Percentiles rank a stretch among this genome's conserved stretches.
Evolutionary conservation across 1,284 basidiomycete genomes (phyloP).

Genomic region (Boletus sp.): DNA sequence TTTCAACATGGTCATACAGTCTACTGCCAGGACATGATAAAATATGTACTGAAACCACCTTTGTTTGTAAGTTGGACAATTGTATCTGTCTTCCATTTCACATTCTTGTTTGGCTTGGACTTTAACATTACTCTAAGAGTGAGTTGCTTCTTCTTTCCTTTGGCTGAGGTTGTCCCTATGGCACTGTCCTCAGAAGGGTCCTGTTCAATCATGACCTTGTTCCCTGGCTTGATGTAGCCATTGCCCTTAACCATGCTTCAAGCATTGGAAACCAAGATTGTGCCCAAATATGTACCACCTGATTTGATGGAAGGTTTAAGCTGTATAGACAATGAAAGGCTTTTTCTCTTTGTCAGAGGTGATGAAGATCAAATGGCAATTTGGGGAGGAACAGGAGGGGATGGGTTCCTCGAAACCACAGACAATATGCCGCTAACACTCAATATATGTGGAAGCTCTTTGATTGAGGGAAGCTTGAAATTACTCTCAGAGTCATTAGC

Average conservation of each 20-base stretch:
- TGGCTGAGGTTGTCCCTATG: constrained; percentile 37
- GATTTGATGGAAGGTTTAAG: constrained; percentile 10
- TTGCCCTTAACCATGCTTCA: constrained; percentile 80
- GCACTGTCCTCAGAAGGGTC: constrained; percentile 47
- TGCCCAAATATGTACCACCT: constrained; percentile 57
- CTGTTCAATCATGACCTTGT: constrained; percentile 60
- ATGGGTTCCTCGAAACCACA: constrained; percentile 34
- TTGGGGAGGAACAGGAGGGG: constrained; percentile 32
- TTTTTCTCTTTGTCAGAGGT: constrained; percentile 55
- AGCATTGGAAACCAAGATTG: constrained; percentile 73
- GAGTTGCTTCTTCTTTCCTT: constrained; percentile 65
- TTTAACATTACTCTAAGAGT: constrained; percentile 70
- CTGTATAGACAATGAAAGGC: constrained; percentile 42
- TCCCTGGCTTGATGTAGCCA: constrained; percentile 67
- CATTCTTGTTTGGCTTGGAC: constrained; percentile 48
- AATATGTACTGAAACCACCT: constrained; percentile 61
- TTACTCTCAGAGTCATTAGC: constrained; percentile 39
- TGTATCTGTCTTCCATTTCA: constrained; percentile 59
- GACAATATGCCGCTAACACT: constrained; percentile 47
- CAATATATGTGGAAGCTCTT: constrained; percentile 44
- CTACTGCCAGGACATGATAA: neutral
- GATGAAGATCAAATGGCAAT: constrained; percentile 21
- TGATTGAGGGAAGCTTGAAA: constrained; percentile 37
- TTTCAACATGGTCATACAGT: constrained; percentile 34
- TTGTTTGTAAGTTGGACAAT: constrained; percentile 71